A percentile compares a stretch with the other conserved stretches of the same genome.
Evolutionary conservation across 768 basidiomycete species (phyloP).

Genomic region (Coprinopsis strossmayeri): DNA sequence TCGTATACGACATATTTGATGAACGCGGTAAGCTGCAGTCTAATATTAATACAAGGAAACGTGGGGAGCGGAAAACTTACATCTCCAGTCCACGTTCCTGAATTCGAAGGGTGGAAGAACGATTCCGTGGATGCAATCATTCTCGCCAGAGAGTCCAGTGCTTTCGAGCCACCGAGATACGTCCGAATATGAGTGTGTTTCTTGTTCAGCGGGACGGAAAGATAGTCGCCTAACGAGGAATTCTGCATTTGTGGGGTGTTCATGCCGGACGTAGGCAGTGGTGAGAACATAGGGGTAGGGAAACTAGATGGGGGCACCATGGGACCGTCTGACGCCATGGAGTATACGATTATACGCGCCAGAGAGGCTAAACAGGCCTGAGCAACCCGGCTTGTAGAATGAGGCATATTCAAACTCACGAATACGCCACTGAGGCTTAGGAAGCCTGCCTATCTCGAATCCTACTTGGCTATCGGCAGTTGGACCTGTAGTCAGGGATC

Average conservation of each 20-base stretch:
- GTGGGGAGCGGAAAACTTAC: slow-evolving; percentile 29
- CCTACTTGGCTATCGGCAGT: slow-evolving; percentile 67
- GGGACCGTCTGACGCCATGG: slow-evolving; percentile 66
- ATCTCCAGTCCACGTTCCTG: slow-evolving; percentile 76
- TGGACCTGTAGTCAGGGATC: slow-evolving; percentile 70
- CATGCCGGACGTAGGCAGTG: slow-evolving; percentile 49
- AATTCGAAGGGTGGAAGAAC: slow-evolving; percentile 89
- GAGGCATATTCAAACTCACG: slow-evolving; percentile 34
- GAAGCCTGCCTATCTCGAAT: slow-evolving; percentile 67
- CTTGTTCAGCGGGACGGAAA: slow-evolving; percentile 52
- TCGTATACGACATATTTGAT: slow-evolving; percentile 79
- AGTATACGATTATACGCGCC: slow-evolving; percentile 83
- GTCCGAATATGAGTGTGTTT: slow-evolving; percentile 33
- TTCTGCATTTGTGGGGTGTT: slow-evolving; percentile 49
- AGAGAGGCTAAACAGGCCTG: slow-evolving; percentile 50
- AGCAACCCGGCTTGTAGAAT: slow-evolving; percentile 11
- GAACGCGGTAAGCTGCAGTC: slow-evolving; percentile 66
- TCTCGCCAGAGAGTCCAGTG: slow-evolving; percentile 79
- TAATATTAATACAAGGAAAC: background rate
- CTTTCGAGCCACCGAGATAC: slow-evolving; percentile 79
- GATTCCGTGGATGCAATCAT: slow-evolving; percentile 83
- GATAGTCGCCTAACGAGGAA: slow-evolving; percentile 45
- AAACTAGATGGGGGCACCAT: slow-evolving; percentile 53
- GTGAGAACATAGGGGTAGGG: slow-evolving; percentile 72
- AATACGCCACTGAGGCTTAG: slow-evolving; percentile 70